These are phyloP conservation scores for Apophysomyces ossiformis DNA, from an alignment of 371 early-diverging fungal species.

Conservation along the genomic window DNA sequence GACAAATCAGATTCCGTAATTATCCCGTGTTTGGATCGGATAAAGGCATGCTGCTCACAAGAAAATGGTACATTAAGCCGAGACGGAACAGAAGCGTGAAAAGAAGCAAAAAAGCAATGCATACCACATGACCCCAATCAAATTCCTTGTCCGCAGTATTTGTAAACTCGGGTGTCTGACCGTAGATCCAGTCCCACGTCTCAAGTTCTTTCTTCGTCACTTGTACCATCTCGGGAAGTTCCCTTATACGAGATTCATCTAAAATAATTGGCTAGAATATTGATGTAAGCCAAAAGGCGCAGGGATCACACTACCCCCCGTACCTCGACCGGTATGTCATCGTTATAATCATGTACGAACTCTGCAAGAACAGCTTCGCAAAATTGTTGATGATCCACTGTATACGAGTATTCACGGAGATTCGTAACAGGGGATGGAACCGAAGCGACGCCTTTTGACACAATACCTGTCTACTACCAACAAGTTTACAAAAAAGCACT, in stretches of 20 bases:
- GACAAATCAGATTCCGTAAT: conserved; percentile 44
- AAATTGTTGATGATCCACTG: conserved; percentile 84
- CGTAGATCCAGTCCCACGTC: conserved; percentile 92
- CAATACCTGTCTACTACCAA: conserved; percentile 52
- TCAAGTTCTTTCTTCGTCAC: conserved; percentile 46
- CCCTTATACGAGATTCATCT: conserved; percentile 25
- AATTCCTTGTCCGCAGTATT: conserved; percentile 58
- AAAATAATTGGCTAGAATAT: conserved; percentile 40
- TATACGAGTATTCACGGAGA: conserved; percentile 77
- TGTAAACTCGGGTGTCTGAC: conserved; percentile 93
- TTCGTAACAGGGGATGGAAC: conserved; percentile 89
- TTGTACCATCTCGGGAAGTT: conserved; percentile 38
- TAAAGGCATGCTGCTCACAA: conserved; percentile 23
- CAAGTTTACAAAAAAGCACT: neutral
- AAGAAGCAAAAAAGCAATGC: neutral
- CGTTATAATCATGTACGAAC: conserved; percentile 62
- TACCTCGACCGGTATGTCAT: conserved; percentile 43
- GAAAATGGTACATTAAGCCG: neutral
- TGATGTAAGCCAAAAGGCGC: neutral
- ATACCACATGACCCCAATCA: conserved; percentile 69
- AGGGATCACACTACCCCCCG: neutral
- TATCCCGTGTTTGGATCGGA: conserved; percentile 44
- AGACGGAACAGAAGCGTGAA: too few species aligned
- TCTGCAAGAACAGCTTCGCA: conserved; percentile 76
- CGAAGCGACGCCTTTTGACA: conserved; percentile 87